Conservation (phyloP, 2,329 filamentous ascomycete species). For the Parascedosporium putredinis region DNA sequence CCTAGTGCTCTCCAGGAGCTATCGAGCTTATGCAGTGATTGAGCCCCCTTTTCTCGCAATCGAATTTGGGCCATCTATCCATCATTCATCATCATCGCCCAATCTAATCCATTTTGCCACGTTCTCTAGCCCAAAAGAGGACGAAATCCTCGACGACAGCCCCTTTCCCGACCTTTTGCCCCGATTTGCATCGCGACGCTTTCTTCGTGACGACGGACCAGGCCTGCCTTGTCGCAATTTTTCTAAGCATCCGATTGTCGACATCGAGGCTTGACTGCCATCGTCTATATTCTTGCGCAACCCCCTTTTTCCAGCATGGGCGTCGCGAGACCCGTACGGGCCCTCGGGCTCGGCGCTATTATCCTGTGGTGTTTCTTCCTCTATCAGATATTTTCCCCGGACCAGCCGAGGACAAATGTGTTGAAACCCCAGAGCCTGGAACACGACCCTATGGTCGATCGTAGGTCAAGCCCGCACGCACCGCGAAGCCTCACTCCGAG, state of each 20-base stretch:
- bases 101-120: too few relatives aligned
- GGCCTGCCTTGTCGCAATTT: background rate
- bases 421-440: conserved; percentile 45
- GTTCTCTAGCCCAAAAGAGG: too few relatives aligned
- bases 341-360: conserved; percentile 61
- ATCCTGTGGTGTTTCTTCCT: conserved; percentile 70
- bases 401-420: conserved; percentile 18
- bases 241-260: background rate
- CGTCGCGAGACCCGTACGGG: conserved; percentile 73
- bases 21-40: too few relatives aligned
- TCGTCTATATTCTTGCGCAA: background rate
- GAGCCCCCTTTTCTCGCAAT: too few relatives aligned
- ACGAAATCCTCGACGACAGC: too few relatives aligned
- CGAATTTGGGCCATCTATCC: too few relatives aligned
- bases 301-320: conserved; percentile 57
- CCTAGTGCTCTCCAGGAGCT: too few relatives aligned
- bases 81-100: too few relatives aligned
- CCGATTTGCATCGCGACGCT: too few relatives aligned
- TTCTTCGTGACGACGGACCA: too few relatives aligned
- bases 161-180: too few relatives aligned
- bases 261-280: too few relatives aligned
- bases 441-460: conserved; percentile 76
- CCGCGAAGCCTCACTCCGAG: background rate
- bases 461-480: conserved; percentile 39
- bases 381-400: conserved; percentile 57